These are phyloP conservation scores for Rhodamnia argentea DNA, from an alignment of 345 rosid species.

Conservation along the genomic window DNA sequence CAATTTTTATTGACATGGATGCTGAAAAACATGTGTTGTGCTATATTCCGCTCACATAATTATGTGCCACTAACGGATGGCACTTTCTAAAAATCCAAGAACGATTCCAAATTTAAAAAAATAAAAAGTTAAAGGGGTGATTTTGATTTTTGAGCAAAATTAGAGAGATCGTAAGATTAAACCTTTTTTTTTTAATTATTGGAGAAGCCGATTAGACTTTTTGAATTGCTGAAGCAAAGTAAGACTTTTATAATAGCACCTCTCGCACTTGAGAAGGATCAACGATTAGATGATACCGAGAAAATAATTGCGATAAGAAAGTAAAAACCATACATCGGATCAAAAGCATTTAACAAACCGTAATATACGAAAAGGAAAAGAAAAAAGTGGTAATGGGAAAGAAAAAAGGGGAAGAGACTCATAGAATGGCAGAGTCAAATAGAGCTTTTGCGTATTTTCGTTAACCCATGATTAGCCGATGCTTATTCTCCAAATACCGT, in stretches of 20 bases:
- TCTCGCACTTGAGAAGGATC: neutral
- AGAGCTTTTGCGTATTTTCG: too few relatives aligned
- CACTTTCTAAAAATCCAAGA: too few relatives aligned
- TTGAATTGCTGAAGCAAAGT: neutral
- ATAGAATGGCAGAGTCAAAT: too few relatives aligned
- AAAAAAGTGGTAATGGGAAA: neutral
- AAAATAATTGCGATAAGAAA: neutral
- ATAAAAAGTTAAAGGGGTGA: too few relatives aligned
- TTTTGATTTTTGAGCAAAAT: too few relatives aligned
- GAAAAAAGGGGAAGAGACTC: neutral
- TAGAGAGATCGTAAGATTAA: neutral
- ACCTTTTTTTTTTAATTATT: neutral
- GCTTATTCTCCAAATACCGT: too few relatives aligned
- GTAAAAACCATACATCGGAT: neutral
- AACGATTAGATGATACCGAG: neutral
- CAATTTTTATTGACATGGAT: too few relatives aligned
- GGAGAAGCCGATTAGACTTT: neutral
- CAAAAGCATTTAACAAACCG: neutral
- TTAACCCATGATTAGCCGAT: too few relatives aligned
- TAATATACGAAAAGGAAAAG: neutral
- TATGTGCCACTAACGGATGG: too few relatives aligned
- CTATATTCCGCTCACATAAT: too few relatives aligned
- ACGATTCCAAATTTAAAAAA: too few relatives aligned
- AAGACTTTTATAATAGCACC: neutral
- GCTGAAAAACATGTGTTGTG: too few relatives aligned